A percentile compares a stretch with the other conserved stretches of the same genome.
Conservation (phyloP, 2,329 filamentous ascomycete genomes). For the Ceratocystis eucalypticola region DNA sequence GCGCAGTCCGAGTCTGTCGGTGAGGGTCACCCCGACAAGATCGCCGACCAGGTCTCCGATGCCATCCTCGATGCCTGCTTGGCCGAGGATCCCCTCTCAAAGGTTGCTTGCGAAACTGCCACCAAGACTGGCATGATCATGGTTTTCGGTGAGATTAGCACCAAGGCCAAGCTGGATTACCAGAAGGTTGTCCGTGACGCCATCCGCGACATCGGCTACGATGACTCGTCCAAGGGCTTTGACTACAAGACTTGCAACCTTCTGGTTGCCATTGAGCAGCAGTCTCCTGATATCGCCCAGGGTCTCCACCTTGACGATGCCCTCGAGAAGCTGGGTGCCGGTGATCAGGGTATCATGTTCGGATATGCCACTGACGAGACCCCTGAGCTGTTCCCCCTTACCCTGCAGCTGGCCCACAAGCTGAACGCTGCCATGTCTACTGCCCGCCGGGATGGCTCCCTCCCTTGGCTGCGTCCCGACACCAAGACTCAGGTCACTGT, state of each 20-base stretch:
- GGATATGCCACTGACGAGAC: conserved; percentile 99
- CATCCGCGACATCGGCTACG: conserved; percentile 98
- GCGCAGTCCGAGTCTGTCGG: conserved; percentile 71
- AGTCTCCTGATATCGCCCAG: conserved; percentile 97
- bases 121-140: conserved; percentile 99
- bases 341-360: conserved; percentile 99
- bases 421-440: conserved; percentile 90
- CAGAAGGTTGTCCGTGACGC: conserved; percentile 89
- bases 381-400: conserved; percentile 89
- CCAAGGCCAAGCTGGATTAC: conserved; percentile 91
- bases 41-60: conserved; percentile 96
- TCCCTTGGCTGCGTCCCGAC: conserved; percentile 92
- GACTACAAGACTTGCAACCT: conserved; percentile 99
- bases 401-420: conserved; percentile 87
- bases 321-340: conserved; percentile 92
- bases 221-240: conserved; percentile 93
- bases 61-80: conserved; percentile 97
- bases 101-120: conserved; percentile 97
- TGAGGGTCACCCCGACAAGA: conserved; percentile 91
- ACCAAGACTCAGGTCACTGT: conserved; percentile 99
- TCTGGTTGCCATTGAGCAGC: conserved; percentile 96
- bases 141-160: conserved; percentile 98
- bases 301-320: conserved; percentile 97
- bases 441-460: conserved; percentile 71
- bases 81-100: conserved; percentile 86